Evolutionary conservation across 768 basidiomycete genomes (phyloP).

Genomic region (Sporobolomyces phaffii): DNA sequence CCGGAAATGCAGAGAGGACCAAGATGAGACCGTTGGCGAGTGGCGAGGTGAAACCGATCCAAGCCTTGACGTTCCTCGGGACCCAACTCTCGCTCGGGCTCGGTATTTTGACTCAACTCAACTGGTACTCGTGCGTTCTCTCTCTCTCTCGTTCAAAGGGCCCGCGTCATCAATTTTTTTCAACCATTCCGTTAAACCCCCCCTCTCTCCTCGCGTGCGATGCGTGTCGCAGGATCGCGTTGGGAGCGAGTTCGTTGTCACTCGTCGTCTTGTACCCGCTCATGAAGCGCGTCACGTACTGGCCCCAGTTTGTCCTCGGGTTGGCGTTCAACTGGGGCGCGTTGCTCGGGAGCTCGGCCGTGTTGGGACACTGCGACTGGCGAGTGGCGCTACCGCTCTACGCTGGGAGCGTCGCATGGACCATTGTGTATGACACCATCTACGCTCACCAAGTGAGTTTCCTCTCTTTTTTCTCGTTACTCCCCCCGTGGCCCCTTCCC

Average conservation of each 20-base stretch:
- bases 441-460: conserved; percentile 86
- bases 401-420: conserved; percentile 83
- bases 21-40: conserved; percentile 77
- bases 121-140: conserved; percentile 79
- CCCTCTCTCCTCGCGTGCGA: not conserved
- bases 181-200: not conserved
- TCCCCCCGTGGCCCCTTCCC: not conserved
- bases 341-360: conserved; percentile 90
- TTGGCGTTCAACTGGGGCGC: conserved; percentile 97
- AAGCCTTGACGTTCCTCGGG: conserved; percentile 75
- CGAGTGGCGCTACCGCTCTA: conserved; percentile 77
- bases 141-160: too few species aligned
- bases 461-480: not conserved
- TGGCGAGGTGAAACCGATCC: conserved; percentile 67
- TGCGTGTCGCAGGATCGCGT: conserved; percentile 75
- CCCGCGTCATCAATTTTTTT: not conserved
- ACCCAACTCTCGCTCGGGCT: conserved; percentile 75
- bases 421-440: conserved; percentile 92
- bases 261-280: conserved; percentile 84
- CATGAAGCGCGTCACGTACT: conserved; percentile 95
- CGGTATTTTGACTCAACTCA: conserved; percentile 78
- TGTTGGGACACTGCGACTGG: conserved; percentile 76
- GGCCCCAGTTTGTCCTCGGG: conserved; percentile 96
- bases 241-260: conserved; percentile 85
- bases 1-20: conserved; percentile 61